Percentiles rank a stretch among this genome's conserved stretches.
These are phyloP conservation scores for Boletales sp. DNA, from an alignment of 768 basidiomycete species.

Conservation along the genomic window DNA sequence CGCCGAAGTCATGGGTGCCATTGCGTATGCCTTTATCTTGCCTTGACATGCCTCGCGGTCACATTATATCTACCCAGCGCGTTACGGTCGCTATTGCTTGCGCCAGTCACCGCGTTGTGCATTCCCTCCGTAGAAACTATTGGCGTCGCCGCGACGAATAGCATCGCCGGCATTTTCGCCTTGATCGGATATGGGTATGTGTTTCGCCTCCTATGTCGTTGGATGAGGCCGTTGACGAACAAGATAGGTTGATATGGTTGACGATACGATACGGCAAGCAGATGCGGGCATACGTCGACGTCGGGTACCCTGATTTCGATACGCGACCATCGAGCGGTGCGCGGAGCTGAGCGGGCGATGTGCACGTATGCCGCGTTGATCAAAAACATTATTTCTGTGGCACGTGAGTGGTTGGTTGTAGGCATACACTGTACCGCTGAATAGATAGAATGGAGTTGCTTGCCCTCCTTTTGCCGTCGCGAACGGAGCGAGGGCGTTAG, in stretches of 20 bases:
- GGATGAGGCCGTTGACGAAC: not conserved
- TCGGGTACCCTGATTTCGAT: conserved; percentile 44
- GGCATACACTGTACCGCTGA: too few relatives aligned
- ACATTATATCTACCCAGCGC: conserved; percentile 8
- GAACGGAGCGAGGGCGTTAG: too few relatives aligned
- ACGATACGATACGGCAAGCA: conserved; percentile 54
- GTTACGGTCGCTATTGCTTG: conserved; percentile 21
- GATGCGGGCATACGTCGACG: conserved; percentile 54
- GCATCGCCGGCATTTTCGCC: conserved; percentile 41
- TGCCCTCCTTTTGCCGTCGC: too few relatives aligned
- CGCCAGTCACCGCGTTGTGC: conserved; percentile 10
- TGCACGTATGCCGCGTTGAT: too few relatives aligned
- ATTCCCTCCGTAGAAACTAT: conserved; percentile 46
- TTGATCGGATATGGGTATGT: conserved; percentile 54
- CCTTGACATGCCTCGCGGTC: not conserved
- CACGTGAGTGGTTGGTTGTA: too few relatives aligned
- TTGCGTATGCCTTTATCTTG: conserved; percentile 37
- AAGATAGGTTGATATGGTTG: conserved; percentile 44
- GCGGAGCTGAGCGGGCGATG: too few relatives aligned
- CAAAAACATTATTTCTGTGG: too few relatives aligned
- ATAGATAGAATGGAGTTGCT: too few relatives aligned
- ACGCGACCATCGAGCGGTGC: too few relatives aligned
- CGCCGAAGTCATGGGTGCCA: conserved; percentile 58
- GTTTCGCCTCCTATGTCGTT: not conserved
- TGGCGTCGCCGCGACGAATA: conserved; percentile 50